Conservation (phyloP, 202 grass and related monocot species). For the Saccharum hybrid region DNA sequence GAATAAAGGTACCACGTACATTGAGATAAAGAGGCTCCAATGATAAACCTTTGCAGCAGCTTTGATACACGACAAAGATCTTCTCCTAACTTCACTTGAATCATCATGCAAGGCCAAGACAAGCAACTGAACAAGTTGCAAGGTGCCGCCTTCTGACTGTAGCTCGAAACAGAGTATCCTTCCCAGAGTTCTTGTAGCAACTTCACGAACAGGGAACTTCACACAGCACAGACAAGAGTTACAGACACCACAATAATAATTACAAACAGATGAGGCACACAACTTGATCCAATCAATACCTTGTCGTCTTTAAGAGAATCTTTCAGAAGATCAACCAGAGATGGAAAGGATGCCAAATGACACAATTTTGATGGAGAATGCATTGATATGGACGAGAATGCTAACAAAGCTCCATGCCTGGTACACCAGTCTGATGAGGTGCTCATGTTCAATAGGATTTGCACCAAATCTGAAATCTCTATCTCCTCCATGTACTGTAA, state of each 20-base stretch:
- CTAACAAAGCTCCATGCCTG: slow-evolving; percentile 82
- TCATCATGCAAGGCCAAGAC: slow-evolving; percentile 81
- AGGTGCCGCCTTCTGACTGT: slow-evolving; percentile 52
- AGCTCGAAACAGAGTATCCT: slow-evolving; percentile 70
- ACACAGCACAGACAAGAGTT: slow-evolving; percentile 50
- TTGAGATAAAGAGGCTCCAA: slow-evolving; percentile 10
- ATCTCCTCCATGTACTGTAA: slow-evolving; percentile 83
- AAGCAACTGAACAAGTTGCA: slow-evolving; percentile 77
- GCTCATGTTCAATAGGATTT: slow-evolving; percentile 60
- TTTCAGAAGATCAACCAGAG: slow-evolving; percentile 74
- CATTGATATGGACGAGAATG: slow-evolving; percentile 73
- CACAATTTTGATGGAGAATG: slow-evolving; percentile 74
- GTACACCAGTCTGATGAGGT: slow-evolving; percentile 73
- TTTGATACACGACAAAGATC: slow-evolving; percentile 89
- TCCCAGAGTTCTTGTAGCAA: slow-evolving; percentile 76
- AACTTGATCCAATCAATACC: slow-evolving; percentile 61
- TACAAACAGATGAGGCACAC: neutral
- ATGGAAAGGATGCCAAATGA: slow-evolving; percentile 50
- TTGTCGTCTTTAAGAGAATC: slow-evolving; percentile 93
- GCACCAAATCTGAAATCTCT: slow-evolving; percentile 73
- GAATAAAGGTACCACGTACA: slow-evolving; percentile 9
- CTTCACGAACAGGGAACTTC: slow-evolving; percentile 95
- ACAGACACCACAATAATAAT: slow-evolving; percentile 15
- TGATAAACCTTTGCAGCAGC: slow-evolving; percentile 81
- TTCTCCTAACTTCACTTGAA: slow-evolving; percentile 91